phyloP scores from a whole-genome alignment of 1,139 yeast species.

The Saccharomycopsis hybrid region DNA sequence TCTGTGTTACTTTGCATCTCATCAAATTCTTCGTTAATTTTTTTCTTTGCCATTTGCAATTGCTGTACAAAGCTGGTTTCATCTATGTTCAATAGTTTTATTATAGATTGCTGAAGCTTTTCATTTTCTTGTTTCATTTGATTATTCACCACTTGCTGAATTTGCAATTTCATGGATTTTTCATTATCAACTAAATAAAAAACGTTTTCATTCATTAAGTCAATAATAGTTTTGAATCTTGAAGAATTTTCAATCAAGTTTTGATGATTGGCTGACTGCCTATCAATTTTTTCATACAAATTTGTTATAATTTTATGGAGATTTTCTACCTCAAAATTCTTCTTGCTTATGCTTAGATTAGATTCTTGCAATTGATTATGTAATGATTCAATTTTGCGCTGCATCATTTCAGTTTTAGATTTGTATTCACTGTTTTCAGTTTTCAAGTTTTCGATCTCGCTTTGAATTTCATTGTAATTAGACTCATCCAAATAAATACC shows the following conservation, averaged over 20 bases:
- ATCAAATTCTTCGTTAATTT: conserved; percentile 24
- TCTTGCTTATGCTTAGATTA: conserved; percentile 27
- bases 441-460: conserved; percentile 38
- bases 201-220: conserved; percentile 29
- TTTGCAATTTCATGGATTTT: conserved; percentile 25
- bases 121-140: conserved; percentile 14
- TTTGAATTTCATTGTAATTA: conserved; percentile 46
- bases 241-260: conserved; percentile 30
- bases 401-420: conserved; percentile 32
- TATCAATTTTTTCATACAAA: conserved; percentile 31
- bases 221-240: conserved; percentile 29
- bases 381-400: conserved; percentile 30
- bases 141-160: conserved; percentile 26
- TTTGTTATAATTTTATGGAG: conserved; percentile 28
- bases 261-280: conserved; percentile 31
- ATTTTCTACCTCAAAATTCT: conserved; percentile 26
- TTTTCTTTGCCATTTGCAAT: conserved; percentile 22
- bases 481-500: conserved; percentile 57
- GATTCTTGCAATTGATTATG: conserved; percentile 27
- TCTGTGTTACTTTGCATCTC: conserved; percentile 17
- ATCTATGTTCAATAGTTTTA: conserved; percentile 7
- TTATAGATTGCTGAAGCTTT: conserved; percentile 7
- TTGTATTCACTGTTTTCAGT: conserved; percentile 39
- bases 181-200: conserved; percentile 29
- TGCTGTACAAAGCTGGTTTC: conserved; percentile 2